Evolutionary conservation across 2,329 filamentous ascomycete genomes (phyloP).

Genomic region (Cladorrhinum sp.): DNA sequence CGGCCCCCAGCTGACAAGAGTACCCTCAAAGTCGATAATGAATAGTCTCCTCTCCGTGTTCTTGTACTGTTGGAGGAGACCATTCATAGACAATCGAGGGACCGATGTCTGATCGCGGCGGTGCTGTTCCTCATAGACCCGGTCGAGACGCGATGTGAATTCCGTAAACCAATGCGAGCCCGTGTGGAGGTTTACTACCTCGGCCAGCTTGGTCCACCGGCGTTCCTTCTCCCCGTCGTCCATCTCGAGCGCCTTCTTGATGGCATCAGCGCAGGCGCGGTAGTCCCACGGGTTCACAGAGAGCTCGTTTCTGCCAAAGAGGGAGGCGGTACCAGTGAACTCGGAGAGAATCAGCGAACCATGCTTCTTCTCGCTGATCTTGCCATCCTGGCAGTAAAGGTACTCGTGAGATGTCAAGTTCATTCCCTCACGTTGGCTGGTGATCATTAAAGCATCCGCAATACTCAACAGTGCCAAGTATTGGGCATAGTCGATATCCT

Average conservation of each 20-base stretch:
- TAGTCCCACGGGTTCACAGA: slow-evolving; percentile 97
- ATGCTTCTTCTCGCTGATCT: slow-evolving; percentile 69
- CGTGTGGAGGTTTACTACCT: slow-evolving; percentile 75
- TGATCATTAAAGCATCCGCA: slow-evolving; percentile 90
- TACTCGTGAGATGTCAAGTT: slow-evolving; percentile 95
- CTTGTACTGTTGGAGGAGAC: slow-evolving; percentile 64
- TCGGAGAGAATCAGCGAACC: slow-evolving; percentile 90
- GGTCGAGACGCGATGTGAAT: slow-evolving; percentile 67
- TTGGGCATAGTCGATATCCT: slow-evolving; percentile 89
- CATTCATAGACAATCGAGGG: slow-evolving; percentile 71
- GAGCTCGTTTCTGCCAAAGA: slow-evolving; percentile 78
- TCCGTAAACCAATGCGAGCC: slow-evolving; percentile 83
- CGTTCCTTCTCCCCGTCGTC: slow-evolving; percentile 65
- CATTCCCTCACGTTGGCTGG: slow-evolving; percentile 94
- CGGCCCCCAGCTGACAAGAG: slow-evolving; percentile 81
- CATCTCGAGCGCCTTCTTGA: slow-evolving; percentile 82
- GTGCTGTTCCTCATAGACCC: slow-evolving; percentile 80
- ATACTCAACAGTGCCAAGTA: slow-evolving; percentile 89
- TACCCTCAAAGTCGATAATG: slow-evolving; percentile 91
- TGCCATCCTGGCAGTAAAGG: slow-evolving; percentile 87
- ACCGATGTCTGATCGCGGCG: slow-evolving; percentile 81
- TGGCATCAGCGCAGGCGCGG: slow-evolving; percentile 79
- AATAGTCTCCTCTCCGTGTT: slow-evolving; percentile 69
- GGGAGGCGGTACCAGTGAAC: slow-evolving; percentile 86
- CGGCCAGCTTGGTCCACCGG: slow-evolving; percentile 72